Evolutionary conservation across 108 stramenopile species (phyloP).

Genomic region (Cylindrotheca fusiformis): DNA sequence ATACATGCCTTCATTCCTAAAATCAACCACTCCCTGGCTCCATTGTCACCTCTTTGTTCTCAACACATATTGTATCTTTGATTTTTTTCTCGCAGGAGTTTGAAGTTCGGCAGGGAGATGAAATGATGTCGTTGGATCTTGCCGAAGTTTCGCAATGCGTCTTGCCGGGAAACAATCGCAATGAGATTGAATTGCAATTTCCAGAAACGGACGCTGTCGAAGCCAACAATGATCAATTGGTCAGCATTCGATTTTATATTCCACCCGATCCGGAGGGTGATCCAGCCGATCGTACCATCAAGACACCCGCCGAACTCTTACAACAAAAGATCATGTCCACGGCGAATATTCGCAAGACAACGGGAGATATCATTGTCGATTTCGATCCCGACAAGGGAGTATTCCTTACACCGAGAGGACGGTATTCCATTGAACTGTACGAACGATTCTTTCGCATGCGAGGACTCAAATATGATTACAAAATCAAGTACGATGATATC

Average conservation of each 20-base stretch:
- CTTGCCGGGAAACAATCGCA: slow-evolving; percentile 85
- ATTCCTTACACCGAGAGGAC: slow-evolving; percentile 96
- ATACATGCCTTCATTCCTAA: too few relatives aligned
- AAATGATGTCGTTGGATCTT: slow-evolving; percentile 83
- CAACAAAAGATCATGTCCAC: slow-evolving; percentile 75
- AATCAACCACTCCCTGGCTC: too few relatives aligned
- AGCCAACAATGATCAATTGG: slow-evolving; percentile 85
- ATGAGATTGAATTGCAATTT: slow-evolving; percentile 91
- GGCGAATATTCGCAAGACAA: slow-evolving; percentile 87
- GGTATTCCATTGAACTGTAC: slow-evolving; percentile 94
- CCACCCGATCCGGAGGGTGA: slow-evolving; percentile 89
- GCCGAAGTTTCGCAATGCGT: slow-evolving; percentile 87
- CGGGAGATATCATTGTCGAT: slow-evolving; percentile 87
- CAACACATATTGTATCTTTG: not conserved
- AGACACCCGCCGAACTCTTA: slow-evolving; percentile 73
- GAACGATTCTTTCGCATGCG: slow-evolving; percentile 87
- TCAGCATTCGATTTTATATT: slow-evolving; percentile 90
- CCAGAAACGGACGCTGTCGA: slow-evolving; percentile 85
- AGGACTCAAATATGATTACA: slow-evolving; percentile 98
- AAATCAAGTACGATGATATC: slow-evolving; percentile 96
- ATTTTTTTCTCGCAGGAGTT: slow-evolving; percentile 53
- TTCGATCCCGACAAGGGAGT: slow-evolving; percentile 91
- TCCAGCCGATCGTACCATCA: slow-evolving; percentile 66
- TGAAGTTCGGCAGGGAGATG: slow-evolving; percentile 79
- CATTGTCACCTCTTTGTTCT: not conserved